A percentile compares a stretch with the other conserved stretches of the same genome.
phyloP scores from a whole-genome alignment of 2,329 filamentous ascomycete genomes.

The Sporothrix variecibatus region DNA sequence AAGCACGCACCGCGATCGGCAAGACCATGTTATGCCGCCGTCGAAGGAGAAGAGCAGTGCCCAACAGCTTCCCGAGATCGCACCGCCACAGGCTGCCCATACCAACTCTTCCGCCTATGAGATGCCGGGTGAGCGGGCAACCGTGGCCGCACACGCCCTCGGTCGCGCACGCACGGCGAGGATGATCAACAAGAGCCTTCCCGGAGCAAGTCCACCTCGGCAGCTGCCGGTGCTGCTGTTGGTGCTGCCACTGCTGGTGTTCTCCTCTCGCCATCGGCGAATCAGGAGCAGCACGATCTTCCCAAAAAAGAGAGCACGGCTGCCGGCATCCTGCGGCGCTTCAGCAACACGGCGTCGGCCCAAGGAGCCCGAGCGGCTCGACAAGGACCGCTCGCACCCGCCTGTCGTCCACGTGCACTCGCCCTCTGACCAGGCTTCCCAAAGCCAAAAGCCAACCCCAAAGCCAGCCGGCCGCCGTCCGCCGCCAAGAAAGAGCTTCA shows the following conservation, averaged over 20 bases:
- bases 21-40: conserved; percentile 45
- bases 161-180: conserved; percentile 91
- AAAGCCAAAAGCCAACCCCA: not conserved
- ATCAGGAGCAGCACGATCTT: conserved; percentile 60
- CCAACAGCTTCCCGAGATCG: conserved; percentile 67
- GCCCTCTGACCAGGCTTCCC: conserved; percentile 56
- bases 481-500: conserved; percentile 82
- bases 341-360: conserved; percentile 83
- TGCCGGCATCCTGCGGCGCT: conserved; percentile 78
- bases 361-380: conserved; percentile 64
- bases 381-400: conserved; percentile 68
- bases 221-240: not conserved
- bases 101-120: conserved; percentile 85
- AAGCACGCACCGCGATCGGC: conserved; percentile 80
- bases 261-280: conserved; percentile 49
- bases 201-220: conserved; percentile 63
- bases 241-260: conserved; percentile 8
- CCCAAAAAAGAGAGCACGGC: conserved; percentile 85
- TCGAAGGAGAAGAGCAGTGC: conserved; percentile 46
- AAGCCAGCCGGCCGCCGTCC: conserved; percentile 44
- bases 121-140: conserved; percentile 84
- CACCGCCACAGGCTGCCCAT: conserved; percentile 80
- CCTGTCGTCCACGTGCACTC: conserved; percentile 77
- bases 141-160: conserved; percentile 76
- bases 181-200: conserved; percentile 73